These are phyloP conservation scores for Trametes pubescens DNA, from an alignment of 1,284 basidiomycete species.

Conservation along the genomic window DNA sequence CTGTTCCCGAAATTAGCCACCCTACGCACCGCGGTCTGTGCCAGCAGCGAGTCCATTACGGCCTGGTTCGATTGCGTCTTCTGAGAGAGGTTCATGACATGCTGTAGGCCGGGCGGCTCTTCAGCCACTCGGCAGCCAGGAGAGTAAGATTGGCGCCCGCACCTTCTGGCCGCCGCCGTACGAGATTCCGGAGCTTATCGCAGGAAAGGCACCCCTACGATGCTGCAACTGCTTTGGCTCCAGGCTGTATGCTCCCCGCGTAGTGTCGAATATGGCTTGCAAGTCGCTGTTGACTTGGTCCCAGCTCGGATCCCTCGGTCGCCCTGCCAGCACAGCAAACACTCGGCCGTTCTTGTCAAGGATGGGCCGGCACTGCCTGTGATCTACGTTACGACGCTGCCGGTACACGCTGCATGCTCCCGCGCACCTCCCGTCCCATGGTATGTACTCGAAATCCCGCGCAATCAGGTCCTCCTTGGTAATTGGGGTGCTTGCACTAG, in stretches of 20 bases:
- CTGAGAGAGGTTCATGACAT: not conserved
- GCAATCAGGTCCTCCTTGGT: too few species aligned
- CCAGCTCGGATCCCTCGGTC: not conserved
- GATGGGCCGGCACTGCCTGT: not conserved
- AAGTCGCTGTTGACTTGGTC: not conserved
- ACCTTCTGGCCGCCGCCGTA: not conserved
- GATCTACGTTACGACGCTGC: too few species aligned
- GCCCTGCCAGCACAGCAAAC: not conserved
- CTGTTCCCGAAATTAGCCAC: not conserved
- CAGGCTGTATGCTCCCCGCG: not conserved
- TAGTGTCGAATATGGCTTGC: not conserved
- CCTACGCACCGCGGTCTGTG: not conserved
- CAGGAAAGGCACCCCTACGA: not conserved
- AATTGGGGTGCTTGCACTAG: too few species aligned
- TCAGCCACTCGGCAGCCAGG: not conserved
- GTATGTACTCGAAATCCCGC: not conserved
- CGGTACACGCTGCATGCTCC: too few species aligned
- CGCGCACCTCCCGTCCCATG: too few species aligned
- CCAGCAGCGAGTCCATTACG: not conserved
- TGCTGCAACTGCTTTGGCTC: not conserved
- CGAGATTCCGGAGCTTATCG: not conserved
- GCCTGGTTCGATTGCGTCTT: not conserved
- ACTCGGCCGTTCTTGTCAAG: not conserved
- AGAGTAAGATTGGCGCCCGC: not conserved
- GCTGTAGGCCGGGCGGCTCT: too few species aligned